A percentile compares a stretch with the other conserved stretches of the same genome.
Conservation (phyloP, 139 green algal species). For the Ettlia oleoabundans region DNA sequence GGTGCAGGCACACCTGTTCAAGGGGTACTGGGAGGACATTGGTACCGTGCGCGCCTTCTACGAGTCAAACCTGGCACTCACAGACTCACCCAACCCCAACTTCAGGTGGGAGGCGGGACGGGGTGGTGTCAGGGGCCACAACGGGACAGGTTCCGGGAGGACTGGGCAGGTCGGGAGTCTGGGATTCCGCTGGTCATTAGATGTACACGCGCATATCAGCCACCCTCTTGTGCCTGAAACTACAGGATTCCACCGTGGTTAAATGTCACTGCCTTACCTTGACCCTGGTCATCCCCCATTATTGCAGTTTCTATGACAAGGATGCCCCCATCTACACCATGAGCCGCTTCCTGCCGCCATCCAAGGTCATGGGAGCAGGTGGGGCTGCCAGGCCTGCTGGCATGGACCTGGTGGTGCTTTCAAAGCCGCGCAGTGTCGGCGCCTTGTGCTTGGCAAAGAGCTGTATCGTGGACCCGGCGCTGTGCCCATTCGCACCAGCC, state of each 20-base stretch:
- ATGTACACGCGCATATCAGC: no score
- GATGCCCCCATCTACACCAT: slow-evolving; percentile 90
- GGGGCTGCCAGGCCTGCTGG: no score
- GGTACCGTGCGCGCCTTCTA: slow-evolving; percentile 98
- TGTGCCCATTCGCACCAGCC: no score
- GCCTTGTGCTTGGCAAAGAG: no score
- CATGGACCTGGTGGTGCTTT: no score
- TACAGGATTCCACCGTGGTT: neutral
- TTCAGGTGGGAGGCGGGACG: slow-evolving; percentile 70
- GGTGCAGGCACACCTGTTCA: slow-evolving; percentile 58
- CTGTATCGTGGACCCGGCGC: no score
- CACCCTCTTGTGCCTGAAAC: neutral
- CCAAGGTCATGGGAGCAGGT: slow-evolving; percentile 79
- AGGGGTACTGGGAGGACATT: slow-evolving; percentile 92
- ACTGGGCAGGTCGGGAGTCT: no score
- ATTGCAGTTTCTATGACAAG: slow-evolving; percentile 75
- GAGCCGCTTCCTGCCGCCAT: slow-evolving; percentile 83
- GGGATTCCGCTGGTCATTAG: no score
- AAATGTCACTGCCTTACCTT: neutral
- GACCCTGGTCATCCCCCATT: neutral
- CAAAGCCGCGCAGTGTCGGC: no score
- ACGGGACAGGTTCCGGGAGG: neutral
- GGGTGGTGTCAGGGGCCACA: no score
- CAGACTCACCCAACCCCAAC: slow-evolving; percentile 77
- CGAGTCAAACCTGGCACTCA: slow-evolving; percentile 94